Evolutionary conservation across 257 asterid genomes (phyloP), one percentile per base, ranked within the genome.

Genomic region (Nicotiana benthamiana): DNA sequence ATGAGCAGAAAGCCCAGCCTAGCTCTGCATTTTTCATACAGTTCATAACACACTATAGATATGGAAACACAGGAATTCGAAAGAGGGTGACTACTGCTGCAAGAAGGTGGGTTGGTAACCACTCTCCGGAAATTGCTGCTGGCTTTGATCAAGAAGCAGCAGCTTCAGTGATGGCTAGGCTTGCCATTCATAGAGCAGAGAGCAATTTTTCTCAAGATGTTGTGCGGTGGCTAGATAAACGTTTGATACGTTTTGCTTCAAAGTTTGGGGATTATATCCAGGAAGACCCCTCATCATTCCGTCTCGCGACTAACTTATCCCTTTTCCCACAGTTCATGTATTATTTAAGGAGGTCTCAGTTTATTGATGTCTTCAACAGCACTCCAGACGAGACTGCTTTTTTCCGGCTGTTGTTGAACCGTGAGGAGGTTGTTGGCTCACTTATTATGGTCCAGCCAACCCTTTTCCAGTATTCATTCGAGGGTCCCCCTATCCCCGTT

Each of bases 131-230:
- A 74, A 90, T 95, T 53, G 83, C 87, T 26, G 84, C 96, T 34
- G 99, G 97, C 24, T 95, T 95, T 79, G 99, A 95, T 81, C 99
- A 95, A 81, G 99, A 95, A 86, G 91, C 96, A 61, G 99, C 99
- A 7, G 99, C 99, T 72, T 81, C 99, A 13, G 93, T 93, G 70
- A 91, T 93, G 93, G 97, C 98, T 34, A 85, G 95, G 78, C 92
- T 95, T n/a, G 92, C 98, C 48, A 84, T 89, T 75, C 85, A 93
- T 82, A 89, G 83, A 82, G 83, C 89, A 0, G 89, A 89, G 83
- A 87, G 79, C 54, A 84, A 3, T 61, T 86, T 83, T 4, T 52
- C 93, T 32, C 85, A 75, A 15, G 98, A 93, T 72, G 94, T 95
- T n/a, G 86, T 89, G 79, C 86, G 89, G 75, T 95, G 99, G 99